Evolutionary conservation across 2,329 filamentous ascomycete genomes (phyloP), one percentile per base, ranked within the genome.

Genomic region (Dendrostoma leiphaemia): DNA sequence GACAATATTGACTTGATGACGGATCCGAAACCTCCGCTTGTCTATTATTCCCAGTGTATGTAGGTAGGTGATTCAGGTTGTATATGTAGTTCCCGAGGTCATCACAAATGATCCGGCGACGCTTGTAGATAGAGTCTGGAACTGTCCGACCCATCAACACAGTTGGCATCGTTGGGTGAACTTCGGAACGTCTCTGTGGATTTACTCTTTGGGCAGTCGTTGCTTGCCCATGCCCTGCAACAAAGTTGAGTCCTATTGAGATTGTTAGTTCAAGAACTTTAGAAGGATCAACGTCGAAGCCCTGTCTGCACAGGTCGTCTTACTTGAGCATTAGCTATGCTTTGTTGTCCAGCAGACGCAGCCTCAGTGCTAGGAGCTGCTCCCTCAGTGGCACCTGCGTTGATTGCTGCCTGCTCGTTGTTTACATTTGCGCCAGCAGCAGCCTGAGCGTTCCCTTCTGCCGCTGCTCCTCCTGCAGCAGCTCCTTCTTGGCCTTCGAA

Each of bases 391-490:
- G 19, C 31, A 10, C 13, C 46, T 6, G 31, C 46, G 5, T 41
- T 32, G 8, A 38, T 17, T 17, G 35, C 6, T 8, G 29, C 28
- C 49, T 38, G 29, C 10, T 17, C 50, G 19, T 26, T 41, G 24
- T 29, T 41, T 6, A 34, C 50, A 9, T 21, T 13, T 10, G 41
- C 41, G 28, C 38, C 48, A 21, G 31, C 23, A 23, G 26, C 49
- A 15, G 40, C 41, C 9, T 37, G 31, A 4, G 31, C 50, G 53
- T 69, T 65, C 26, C 68, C 69, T n/a, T 70, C 74, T 13, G n/a
- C 46, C 54, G 67, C 67, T 63, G 69, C 69, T 41, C 67, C 71
- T 4, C 8, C 35, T 38, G 7, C 35, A 38, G 35, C 35, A 6
- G 8, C 8, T 38, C 24, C 37, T 4, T 17, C 37, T 9, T n/a